Evolutionary conservation across 176 grass and related monocot genomes (phyloP).

Genomic region (Zoysia pacifica): DNA sequence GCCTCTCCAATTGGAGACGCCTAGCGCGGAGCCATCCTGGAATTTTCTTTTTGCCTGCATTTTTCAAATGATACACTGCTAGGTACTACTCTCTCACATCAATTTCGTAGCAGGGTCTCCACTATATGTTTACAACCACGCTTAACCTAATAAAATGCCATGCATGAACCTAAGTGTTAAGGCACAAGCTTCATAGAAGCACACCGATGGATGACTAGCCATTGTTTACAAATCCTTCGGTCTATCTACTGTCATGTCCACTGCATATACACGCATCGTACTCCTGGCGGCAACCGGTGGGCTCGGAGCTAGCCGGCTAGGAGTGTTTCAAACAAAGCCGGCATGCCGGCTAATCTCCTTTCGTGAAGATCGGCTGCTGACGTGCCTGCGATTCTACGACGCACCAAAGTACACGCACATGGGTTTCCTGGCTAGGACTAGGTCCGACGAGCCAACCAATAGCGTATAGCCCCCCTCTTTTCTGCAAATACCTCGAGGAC

Average conservation of each 20-base stretch:
- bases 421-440: neutral
- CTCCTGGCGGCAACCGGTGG: neutral
- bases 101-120: neutral
- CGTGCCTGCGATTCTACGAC: constrained; percentile 5
- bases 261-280: too few relatives aligned
- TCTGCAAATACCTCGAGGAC: constrained; percentile 17
- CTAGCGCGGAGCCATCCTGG: neutral
- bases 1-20: constrained; percentile 24
- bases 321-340: neutral
- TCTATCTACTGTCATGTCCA: too few relatives aligned
- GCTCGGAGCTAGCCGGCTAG: neutral
- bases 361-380: constrained; percentile 11
- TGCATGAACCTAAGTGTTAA: constrained; percentile 13
- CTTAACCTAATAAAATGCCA: constrained; percentile 2
- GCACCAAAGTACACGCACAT: constrained; percentile 17
- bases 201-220: neutral
- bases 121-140: constrained; percentile 6
- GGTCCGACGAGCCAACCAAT: too few relatives aligned
- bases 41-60: neutral
- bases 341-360: constrained; percentile 11
- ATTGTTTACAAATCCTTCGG: neutral
- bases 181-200: constrained; percentile 19
- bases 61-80: constrained; percentile 3
- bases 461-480: neutral
- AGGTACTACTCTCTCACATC: neutral